Base-by-base conservation (phyloP, 2,329 filamentous ascomycete genomes). In the Fusarium transvaalense region DNA sequence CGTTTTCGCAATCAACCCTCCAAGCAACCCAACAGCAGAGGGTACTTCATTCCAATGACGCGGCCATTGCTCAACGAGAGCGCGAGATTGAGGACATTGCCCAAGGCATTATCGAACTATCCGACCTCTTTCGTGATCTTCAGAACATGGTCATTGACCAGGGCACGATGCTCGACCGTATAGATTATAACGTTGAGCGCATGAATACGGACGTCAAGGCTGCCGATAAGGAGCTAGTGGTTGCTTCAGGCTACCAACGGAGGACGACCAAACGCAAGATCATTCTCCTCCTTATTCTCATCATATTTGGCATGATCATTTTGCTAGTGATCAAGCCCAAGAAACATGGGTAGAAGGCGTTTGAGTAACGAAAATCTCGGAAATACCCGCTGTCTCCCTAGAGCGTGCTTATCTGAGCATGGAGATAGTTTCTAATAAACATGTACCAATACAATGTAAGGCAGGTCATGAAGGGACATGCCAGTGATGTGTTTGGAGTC, bases 51-150 rank as follows among this genome's bases (percentile, higher is more conserved):
- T 91, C 90, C 61, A 94, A 97, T 76, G 95, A 98, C 76, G 85
- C 90, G 4, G 89, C 89, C 37, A 98, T 99, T 72, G 88, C 91
- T 64, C 96, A 98, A 78, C 92, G 96, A 68, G 96, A 99, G 80
- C 90, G 92, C 39, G 96, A 98, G 79, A 99, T 99, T 74, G 97
- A 97, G 76, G 94, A 97, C 73, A 99, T 99, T 68, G 96, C 96
- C 3, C 94, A 97, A 77, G 95, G 96, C 60, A 98, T 99, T 79
- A 98, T 99, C 75, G 95, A 98, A 77, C 84, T 99, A 10, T 93
- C 95, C 6, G 96, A 97, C 78, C 93, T 99, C 51, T 99, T 99
- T 83, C 93, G 97, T 66, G 96, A 99, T 75, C 83, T 99, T 31
- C 96, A 99, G 80, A 91, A 86, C 47, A 98, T 99, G 94, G 93